A percentile compares a stretch with the other conserved stretches of the same genome.
Conservation (phyloP, 2,329 filamentous ascomycete species). For the Ceratocystis lukuohia region DNA sequence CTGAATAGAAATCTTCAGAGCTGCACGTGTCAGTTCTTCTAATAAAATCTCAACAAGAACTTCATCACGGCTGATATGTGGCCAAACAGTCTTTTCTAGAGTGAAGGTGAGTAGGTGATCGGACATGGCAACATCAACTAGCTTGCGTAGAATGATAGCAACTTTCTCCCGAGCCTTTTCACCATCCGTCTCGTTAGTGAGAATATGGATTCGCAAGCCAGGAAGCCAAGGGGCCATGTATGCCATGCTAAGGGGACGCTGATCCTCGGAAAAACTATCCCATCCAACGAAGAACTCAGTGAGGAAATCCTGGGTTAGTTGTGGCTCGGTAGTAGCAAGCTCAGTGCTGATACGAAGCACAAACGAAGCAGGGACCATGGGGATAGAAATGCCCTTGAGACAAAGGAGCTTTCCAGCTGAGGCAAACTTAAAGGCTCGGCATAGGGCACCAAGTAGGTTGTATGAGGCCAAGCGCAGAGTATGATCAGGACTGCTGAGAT, state of each 20-base stretch:
- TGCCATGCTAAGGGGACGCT: constrained; percentile 51
- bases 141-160: constrained; percentile 48
- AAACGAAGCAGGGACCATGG: constrained; percentile 48
- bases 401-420: constrained; percentile 48
- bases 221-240: constrained; percentile 60
- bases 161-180: constrained; percentile 55
- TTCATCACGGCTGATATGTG: constrained; percentile 50
- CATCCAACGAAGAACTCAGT: constrained; percentile 63
- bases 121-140: constrained; percentile 50
- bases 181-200: constrained; percentile 46
- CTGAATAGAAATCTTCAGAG: constrained; percentile 36
- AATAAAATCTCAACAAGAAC: constrained; percentile 52
- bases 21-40: constrained; percentile 53
- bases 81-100: constrained; percentile 54
- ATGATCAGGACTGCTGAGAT: constrained; percentile 49
- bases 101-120: constrained; percentile 46
- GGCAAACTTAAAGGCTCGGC: constrained; percentile 53
- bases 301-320: constrained; percentile 54
- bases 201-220: constrained; percentile 44
- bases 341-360: constrained; percentile 53
- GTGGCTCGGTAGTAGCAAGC: constrained; percentile 49
- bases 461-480: constrained; percentile 50
- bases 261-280: constrained; percentile 55
- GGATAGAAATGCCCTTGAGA: constrained; percentile 50
- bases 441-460: constrained; percentile 53